phyloP scores from a whole-genome alignment of 352 stramenopile species.

The Globisporangium megalacanthum region DNA sequence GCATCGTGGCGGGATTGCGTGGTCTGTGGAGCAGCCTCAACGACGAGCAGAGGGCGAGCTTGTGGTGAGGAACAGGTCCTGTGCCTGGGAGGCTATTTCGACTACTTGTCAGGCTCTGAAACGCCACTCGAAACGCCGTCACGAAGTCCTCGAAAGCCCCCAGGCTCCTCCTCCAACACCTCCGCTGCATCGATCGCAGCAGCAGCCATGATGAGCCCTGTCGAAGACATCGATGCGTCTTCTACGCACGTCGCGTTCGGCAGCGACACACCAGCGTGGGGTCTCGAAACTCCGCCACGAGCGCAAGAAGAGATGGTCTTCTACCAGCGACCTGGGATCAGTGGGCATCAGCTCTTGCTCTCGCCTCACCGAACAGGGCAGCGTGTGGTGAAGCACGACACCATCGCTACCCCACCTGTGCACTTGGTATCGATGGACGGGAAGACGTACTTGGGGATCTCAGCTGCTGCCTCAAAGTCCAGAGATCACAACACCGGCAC shows the following conservation, averaged over 20 bases:
- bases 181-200: background rate
- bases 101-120: too few relatives aligned
- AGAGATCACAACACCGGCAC: background rate
- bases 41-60: too few relatives aligned
- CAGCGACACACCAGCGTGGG: background rate
- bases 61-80: too few relatives aligned
- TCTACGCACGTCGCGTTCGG: constrained; percentile 4
- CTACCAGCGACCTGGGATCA: constrained; percentile 41
- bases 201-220: constrained; percentile 30
- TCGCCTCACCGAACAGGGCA: constrained; percentile 3
- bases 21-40: too few relatives aligned
- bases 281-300: constrained; percentile 6
- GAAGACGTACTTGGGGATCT: constrained; percentile 33
- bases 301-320: constrained; percentile 40
- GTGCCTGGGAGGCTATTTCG: too few relatives aligned
- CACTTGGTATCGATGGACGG: constrained; percentile 49
- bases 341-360: constrained; percentile 20
- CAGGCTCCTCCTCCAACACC: background rate
- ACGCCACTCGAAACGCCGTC: background rate
- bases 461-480: constrained; percentile 4
- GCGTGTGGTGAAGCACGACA: background rate
- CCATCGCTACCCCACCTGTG: constrained; percentile 18
- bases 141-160: too few relatives aligned
- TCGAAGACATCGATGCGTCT: constrained; percentile 19
- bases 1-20: constrained; percentile 7